These are phyloP conservation scores for Brassica napus DNA, from an alignment of 345 rosid species.

Conservation along the genomic window DNA sequence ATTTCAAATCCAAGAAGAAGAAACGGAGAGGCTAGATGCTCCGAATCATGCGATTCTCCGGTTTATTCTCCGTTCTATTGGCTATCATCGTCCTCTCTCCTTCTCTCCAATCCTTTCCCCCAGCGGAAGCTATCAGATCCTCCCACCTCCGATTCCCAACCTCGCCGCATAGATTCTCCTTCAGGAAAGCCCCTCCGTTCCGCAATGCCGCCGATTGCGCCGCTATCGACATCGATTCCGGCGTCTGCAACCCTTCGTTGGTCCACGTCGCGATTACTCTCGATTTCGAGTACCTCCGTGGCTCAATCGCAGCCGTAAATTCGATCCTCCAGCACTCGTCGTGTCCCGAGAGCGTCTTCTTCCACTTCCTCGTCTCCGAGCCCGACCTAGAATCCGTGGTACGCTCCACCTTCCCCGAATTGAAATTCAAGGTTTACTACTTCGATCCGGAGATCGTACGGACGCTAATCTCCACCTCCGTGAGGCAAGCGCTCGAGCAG, in stretches of 20 bases:
- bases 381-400: constrained; percentile 62
- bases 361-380: constrained; percentile 84
- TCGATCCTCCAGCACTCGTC: constrained; percentile 73
- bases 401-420: constrained; percentile 73
- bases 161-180: constrained; percentile 49
- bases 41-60: constrained; percentile 68
- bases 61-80: constrained; percentile 74
- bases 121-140: constrained; percentile 90
- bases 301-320: constrained; percentile 95
- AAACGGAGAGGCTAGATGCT: constrained; percentile 57
- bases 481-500: constrained; percentile 91
- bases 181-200: constrained; percentile 56
- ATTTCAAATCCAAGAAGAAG: constrained; percentile 47
- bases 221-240: constrained; percentile 38
- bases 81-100: constrained; percentile 74
- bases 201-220: constrained; percentile 86
- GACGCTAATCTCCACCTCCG: constrained; percentile 75
- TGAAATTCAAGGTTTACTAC: constrained; percentile 80
- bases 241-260: constrained; percentile 73
- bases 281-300: constrained; percentile 85
- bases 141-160: constrained; percentile 52
- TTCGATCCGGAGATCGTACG: constrained; percentile 84
- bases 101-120: constrained; percentile 85
- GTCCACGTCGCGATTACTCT: constrained; percentile 92
- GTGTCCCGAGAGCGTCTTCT: constrained; percentile 86